Evolutionary conservation across 73 alveolate genomes (phyloP).

Genomic region (Durusdinium trenchii): DNA sequence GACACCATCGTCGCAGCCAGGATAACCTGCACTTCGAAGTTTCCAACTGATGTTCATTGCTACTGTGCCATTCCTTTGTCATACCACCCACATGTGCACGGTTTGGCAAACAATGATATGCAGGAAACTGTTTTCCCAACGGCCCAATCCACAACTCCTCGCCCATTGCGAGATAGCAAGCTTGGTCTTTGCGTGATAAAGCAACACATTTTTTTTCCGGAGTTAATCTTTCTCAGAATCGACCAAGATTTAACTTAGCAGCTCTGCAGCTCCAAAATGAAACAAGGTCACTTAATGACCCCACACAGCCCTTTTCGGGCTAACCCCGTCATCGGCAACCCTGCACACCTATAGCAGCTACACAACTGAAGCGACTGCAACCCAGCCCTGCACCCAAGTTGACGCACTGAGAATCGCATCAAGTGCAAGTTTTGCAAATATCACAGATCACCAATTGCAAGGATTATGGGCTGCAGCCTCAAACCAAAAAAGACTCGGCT

Average conservation of each 20-base stretch:
- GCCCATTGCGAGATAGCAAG: neutral
- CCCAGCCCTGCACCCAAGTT: neutral
- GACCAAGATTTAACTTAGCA: too few relatives aligned
- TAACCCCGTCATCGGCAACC: too few relatives aligned
- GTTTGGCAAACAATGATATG: neutral
- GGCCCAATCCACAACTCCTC: neutral
- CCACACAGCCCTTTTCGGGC: too few relatives aligned
- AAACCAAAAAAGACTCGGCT: neutral
- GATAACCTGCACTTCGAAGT: neutral
- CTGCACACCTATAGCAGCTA: neutral
- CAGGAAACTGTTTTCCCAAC: neutral
- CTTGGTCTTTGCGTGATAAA: too few relatives aligned
- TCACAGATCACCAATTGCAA: neutral
- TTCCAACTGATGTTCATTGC: neutral
- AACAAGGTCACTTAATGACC: too few relatives aligned
- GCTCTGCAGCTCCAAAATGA: too few relatives aligned
- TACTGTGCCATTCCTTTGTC: too few relatives aligned
- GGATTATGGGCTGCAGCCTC: neutral
- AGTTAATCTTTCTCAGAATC: too few relatives aligned
- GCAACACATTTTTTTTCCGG: too few relatives aligned
- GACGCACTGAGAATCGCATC: neutral
- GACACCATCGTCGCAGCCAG: neutral
- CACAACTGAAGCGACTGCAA: neutral
- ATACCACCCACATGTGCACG: too few relatives aligned
- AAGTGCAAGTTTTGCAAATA: neutral